Base-by-base conservation (phyloP, 305 asterid species). In the Lippia alba region DNA sequence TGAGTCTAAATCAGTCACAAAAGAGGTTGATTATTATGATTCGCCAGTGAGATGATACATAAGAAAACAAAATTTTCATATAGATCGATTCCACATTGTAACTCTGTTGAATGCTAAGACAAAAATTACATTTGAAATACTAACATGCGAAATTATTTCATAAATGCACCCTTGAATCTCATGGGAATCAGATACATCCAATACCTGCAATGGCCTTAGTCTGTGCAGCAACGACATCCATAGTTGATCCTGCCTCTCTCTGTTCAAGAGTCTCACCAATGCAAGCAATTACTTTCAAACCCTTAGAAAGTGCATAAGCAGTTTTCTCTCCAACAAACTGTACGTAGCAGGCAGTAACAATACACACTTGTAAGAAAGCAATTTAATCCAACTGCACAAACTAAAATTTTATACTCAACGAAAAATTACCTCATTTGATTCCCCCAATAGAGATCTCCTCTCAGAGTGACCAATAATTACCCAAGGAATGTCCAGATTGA, bases 191-290 rank as follows among this genome's bases (percentile, higher is more conserved):
- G 65, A 54, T 33, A 62, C 58, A 14, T 61, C 46, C 70, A 34
- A 36, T 82, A 91, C 99, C 99, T 87, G 97, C 97, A 79, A 94
- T 89, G 44, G 98, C 99, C 87, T 90, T 94, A 4, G 99, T 90
- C 71, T 94, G 99, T 40, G 97, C 94, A 61, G 99, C 90, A 79
- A 94, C 97, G 55, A 94, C 96, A 15, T 75, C 90, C 82, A 92
- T 2, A 17, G 99, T 94, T 11, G 97, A 79, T 81, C 99, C 99
- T 19, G 97, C 79, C 78, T 94, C 99, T 51, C 99, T 85, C 76
- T 94, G 91, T 74, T 92, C 98, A 80, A 94, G 98, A 60, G 99
- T 88, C 92, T 94, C 99, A 32, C 99, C 99, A 76, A 94, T 87
- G 65, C 99, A 94, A 17, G 99, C 99, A 77, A 94, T 94, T 14